Conservation (phyloP, 257 asterid species). For the Fraxinus pennsylvanica region DNA sequence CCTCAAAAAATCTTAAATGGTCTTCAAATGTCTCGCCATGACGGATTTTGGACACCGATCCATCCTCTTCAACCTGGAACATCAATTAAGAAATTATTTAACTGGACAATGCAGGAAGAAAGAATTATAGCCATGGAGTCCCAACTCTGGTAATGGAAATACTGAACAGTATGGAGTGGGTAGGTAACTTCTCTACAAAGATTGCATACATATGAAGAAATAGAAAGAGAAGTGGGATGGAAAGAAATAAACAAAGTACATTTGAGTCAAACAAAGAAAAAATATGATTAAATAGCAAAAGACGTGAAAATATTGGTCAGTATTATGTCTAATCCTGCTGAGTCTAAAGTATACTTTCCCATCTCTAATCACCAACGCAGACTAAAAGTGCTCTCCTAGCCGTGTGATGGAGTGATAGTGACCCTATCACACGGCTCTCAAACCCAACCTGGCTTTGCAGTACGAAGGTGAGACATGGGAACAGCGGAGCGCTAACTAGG, state of each 20-base stretch:
- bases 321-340: neutral
- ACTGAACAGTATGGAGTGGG: too few species aligned
- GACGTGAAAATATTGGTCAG: too few species aligned
- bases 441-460: too few species aligned
- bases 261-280: neutral
- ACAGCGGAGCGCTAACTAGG: neutral
- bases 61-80: constrained; percentile 79
- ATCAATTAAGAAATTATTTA: neutral
- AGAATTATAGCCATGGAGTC: neutral
- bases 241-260: neutral
- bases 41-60: constrained; percentile 73
- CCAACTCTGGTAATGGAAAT: too few species aligned
- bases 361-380: too few species aligned
- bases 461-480: neutral
- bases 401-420: too few species aligned
- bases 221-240: too few species aligned
- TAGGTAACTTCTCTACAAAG: too few species aligned
- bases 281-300: too few species aligned
- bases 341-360: neutral
- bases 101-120: neutral
- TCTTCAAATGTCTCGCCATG: constrained; percentile 83
- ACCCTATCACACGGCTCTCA: too few species aligned
- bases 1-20: constrained; percentile 77
- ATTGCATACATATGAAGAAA: too few species aligned
- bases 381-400: too few species aligned